phyloP scores from a whole-genome alignment of 2,329 filamentous ascomycete species.

The Cladosporium colombiae region DNA sequence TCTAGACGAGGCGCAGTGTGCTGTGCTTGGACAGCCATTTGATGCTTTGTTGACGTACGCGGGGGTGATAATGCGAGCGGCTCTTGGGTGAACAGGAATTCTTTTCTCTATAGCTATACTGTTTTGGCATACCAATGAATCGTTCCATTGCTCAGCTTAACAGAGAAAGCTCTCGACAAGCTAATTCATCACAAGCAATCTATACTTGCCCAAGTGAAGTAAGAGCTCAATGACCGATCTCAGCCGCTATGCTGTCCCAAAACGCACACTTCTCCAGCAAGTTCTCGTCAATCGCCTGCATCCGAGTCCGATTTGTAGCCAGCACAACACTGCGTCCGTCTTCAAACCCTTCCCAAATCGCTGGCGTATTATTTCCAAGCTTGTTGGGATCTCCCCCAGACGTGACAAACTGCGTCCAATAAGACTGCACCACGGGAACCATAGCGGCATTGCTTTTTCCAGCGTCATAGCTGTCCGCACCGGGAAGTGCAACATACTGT shows the following conservation, averaged over 20 bases:
- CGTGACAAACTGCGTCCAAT: not conserved
- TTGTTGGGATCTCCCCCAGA: not conserved
- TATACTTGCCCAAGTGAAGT: not conserved
- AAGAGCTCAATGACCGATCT: not conserved
- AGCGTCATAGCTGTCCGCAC: not conserved
- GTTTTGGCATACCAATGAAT: accelerated
- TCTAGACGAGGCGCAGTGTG: not conserved
- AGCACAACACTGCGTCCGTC: not conserved
- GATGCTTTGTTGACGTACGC: not conserved
- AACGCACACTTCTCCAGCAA: not conserved
- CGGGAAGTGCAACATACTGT: not conserved
- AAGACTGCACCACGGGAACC: not conserved
- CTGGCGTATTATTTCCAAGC: not conserved
- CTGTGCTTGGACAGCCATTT: not conserved
- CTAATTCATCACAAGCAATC: not conserved
- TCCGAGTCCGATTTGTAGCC: not conserved
- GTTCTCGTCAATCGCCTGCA: not conserved
- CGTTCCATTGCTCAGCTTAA: not conserved
- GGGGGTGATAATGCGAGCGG: not conserved
- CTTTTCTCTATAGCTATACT: not conserved
- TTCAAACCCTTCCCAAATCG: not conserved
- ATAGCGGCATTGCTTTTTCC: not conserved
- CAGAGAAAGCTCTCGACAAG: not conserved
- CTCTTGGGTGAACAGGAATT: not conserved
- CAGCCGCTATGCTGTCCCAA: not conserved